Percentiles rank a stretch among this genome's conserved stretches.
Evolutionary conservation across 2,329 filamentous ascomycete species (phyloP).

Genomic region (Colletotrichum lentis): DNA sequence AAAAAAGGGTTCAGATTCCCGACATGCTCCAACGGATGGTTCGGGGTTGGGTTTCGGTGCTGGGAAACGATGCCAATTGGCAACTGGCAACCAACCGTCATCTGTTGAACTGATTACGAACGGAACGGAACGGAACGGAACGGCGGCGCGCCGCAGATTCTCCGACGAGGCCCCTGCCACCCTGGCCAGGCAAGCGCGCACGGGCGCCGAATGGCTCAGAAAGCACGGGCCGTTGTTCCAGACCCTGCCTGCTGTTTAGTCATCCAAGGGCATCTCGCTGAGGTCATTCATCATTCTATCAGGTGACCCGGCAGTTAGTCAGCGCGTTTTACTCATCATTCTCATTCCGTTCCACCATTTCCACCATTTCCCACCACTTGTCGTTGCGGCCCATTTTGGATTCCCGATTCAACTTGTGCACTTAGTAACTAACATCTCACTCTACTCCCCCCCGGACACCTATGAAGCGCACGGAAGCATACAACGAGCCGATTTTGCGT

Average conservation of each 20-base stretch:
- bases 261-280: neutral
- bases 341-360: no score
- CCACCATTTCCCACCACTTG: no score
- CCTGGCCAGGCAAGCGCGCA: neutral
- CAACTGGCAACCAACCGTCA: no score
- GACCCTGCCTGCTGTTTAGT: neutral
- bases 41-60: neutral
- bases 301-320: no score
- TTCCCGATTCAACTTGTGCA: no score
- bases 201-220: neutral
- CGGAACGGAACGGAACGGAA: neutral
- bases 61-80: constrained; percentile 9
- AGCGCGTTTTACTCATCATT: no score
- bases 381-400: no score
- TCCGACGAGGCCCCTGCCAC: constrained; percentile 13
- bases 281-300: neutral
- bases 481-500: constrained; percentile 1
- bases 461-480: no score
- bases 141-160: constrained; percentile 15
- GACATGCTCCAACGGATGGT: neutral
- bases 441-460: no score
- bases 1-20: neutral
- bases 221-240: neutral
- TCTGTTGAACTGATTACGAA: neutral
- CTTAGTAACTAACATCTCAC: no score